phyloP scores from a whole-genome alignment of 345 rosid species.

The Populus deltoides region DNA sequence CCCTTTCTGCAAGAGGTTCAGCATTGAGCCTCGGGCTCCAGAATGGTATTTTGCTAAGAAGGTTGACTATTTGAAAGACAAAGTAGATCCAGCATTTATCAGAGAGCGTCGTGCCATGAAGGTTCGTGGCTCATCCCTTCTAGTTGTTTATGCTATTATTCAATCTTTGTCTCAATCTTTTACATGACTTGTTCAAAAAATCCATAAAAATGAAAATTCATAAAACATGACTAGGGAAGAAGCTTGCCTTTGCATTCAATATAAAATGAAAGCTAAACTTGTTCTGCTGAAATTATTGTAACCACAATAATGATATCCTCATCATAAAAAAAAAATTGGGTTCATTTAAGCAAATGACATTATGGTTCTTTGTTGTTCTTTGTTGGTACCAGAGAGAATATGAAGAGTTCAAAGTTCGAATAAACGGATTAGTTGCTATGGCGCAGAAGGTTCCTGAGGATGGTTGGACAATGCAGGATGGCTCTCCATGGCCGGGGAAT shows the following conservation, averaged over 20 bases:
- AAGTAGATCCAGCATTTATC: constrained; percentile 63
- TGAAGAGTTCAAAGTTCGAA: constrained; percentile 77
- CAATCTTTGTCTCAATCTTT: neutral
- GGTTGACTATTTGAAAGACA: constrained; percentile 72
- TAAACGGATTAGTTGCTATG: constrained; percentile 69
- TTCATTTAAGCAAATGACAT: constrained; percentile 12
- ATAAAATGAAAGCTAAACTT: neutral
- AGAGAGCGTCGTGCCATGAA: constrained; percentile 84
- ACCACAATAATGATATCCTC: neutral
- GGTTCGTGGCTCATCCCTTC: constrained; percentile 39
- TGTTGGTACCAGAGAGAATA: constrained; percentile 63
- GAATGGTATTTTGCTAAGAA: constrained; percentile 82
- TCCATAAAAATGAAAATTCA: neutral
- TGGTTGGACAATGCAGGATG: constrained; percentile 97
- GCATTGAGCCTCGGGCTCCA: constrained; percentile 87
- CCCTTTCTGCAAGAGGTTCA: constrained; percentile 78
- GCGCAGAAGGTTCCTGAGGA: constrained; percentile 95
- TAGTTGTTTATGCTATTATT: neutral
- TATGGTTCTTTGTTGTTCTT: neutral
- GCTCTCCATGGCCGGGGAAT: constrained; percentile 93
- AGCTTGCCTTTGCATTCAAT: neutral
- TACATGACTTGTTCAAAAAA: neutral
- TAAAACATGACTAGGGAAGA: neutral
- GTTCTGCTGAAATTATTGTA: neutral
- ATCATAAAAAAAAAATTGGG: neutral